phyloP scores from a whole-genome alignment of 2,329 filamentous ascomycete genomes.

The Magnaporthiopsis incrustans region DNA sequence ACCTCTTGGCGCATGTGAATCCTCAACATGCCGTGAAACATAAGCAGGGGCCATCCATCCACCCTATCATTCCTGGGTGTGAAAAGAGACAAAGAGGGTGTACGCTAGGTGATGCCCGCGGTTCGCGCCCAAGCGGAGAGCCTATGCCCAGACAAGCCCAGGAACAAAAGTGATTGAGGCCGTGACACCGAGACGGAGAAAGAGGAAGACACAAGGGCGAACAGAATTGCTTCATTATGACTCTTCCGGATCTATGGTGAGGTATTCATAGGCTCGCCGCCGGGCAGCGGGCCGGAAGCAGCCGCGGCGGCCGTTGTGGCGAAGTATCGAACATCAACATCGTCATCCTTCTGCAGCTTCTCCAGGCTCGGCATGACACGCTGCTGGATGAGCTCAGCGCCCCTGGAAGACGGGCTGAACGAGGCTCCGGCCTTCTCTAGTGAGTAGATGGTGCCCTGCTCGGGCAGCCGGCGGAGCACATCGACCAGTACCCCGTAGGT shows the following conservation, averaged over 20 bases:
- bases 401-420: slow-evolving; percentile 58
- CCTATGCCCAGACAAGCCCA: neutral
- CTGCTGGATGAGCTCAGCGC: slow-evolving; percentile 74
- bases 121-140: neutral
- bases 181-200: slow-evolving; percentile 16
- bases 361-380: slow-evolving; percentile 83
- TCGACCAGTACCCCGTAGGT: slow-evolving; percentile 87
- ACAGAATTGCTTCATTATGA: slow-evolving; percentile 45
- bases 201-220: slow-evolving; percentile 20
- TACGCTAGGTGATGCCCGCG: neutral
- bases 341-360: slow-evolving; percentile 94
- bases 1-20: too few relatives aligned
- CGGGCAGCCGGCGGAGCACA: slow-evolving; percentile 84
- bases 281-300: slow-evolving; percentile 35
- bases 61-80: neutral
- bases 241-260: slow-evolving; percentile 47
- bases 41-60: neutral
- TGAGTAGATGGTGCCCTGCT: slow-evolving; percentile 76
- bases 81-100: neutral
- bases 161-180: neutral
- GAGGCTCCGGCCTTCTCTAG: slow-evolving; percentile 69
- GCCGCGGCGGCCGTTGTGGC: slow-evolving; percentile 76
- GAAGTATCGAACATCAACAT: slow-evolving; percentile 97
- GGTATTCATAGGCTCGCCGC: slow-evolving; percentile 56
- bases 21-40: too few relatives aligned